Base-by-base conservation (phyloP, 768 basidiomycete species). In the Clitopilus hobsonii region DNA sequence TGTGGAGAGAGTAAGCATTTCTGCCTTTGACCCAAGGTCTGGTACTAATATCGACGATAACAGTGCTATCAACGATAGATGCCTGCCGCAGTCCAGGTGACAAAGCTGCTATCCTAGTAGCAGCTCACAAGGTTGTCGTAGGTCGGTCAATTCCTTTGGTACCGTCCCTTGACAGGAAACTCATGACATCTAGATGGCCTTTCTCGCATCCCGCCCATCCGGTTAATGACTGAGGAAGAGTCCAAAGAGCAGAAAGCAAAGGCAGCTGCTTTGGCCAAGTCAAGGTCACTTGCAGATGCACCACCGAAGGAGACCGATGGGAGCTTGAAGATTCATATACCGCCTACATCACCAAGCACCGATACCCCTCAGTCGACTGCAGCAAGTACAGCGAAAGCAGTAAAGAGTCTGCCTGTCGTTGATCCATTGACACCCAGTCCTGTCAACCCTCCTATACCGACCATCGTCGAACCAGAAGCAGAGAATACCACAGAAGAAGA, bases 71-170 rank as follows among this genome's bases (percentile, higher is more conserved):
- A 6, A 71, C 71, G 30, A 55, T 83, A 32, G 73, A 79, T 56
- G 56, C 64, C 6, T 73, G 73, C 55, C 66, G 66, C 30, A 80
- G 83, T 6, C 94, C 97, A 0, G 79, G 76, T 1, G 87, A 89
- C 55, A 98, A 98, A 67, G 84, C 88, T 2, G 80, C 83, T 1
- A 73, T 93, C 7, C 74, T 99, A 18, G 89, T 99, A 16, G 76
- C 81, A 5, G 89, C 89, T 0, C 95, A 98, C 67, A 90, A 90
- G 63, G 73, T 89, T 18, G 79, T 97, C 18, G 94, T 95, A 56
- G 91, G 92, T 93, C 57, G 85, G 66, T 10, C 5, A 14, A 32
- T 36, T n/a, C 25, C 5, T 49, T 49, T 20, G 13, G 11, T 6
- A 27, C 16, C 10, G 7, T 24, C 2, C 5, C 26, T 27, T 10